Percentiles rank a stretch among this genome's conserved stretches.
Conservation (phyloP, 2,329 filamentous ascomycete genomes). For the Epichloe hybrida region DNA sequence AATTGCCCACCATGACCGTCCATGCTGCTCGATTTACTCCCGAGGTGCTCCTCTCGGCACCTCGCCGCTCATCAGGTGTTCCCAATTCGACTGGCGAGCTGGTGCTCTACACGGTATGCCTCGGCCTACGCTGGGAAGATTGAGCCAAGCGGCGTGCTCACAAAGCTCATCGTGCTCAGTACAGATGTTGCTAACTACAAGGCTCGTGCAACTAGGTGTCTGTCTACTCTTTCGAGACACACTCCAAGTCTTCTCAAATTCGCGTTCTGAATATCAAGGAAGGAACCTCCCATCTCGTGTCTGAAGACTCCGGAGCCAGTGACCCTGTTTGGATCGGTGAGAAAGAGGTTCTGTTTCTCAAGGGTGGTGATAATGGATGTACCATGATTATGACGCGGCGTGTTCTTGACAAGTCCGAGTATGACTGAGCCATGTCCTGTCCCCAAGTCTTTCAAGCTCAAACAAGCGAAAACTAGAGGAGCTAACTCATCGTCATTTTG, state of each 20-base stretch:
- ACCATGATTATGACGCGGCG: conserved; percentile 31
- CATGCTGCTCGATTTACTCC: conserved; percentile 60
- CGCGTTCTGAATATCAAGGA: conserved; percentile 56
- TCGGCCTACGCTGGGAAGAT: too few species aligned
- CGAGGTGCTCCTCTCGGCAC: conserved; percentile 62
- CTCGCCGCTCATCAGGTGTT: conserved; percentile 55
- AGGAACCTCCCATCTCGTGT: conserved; percentile 52
- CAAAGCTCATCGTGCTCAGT: not conserved
- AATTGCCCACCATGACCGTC: conserved; percentile 45
- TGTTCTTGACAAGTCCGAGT: conserved; percentile 24
- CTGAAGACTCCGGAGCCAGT: conserved; percentile 48
- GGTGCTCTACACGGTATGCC: conserved; percentile 49
- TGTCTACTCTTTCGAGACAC: conserved; percentile 67
- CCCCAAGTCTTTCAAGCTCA: not conserved
- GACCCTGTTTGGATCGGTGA: conserved; percentile 69
- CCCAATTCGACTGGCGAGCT: conserved; percentile 56
- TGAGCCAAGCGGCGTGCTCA: not conserved
- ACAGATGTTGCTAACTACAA: not conserved
- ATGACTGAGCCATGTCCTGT: not conserved
- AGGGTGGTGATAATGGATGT: conserved; percentile 31
- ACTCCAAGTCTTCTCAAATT: conserved; percentile 55
- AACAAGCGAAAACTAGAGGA: not conserved
- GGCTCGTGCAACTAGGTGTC: conserved; percentile 33
- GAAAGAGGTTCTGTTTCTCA: conserved; percentile 44
- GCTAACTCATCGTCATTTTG: not conserved